Evolutionary conservation across 345 rosid genomes (phyloP).

Genomic region (Syzygium oleosum): DNA sequence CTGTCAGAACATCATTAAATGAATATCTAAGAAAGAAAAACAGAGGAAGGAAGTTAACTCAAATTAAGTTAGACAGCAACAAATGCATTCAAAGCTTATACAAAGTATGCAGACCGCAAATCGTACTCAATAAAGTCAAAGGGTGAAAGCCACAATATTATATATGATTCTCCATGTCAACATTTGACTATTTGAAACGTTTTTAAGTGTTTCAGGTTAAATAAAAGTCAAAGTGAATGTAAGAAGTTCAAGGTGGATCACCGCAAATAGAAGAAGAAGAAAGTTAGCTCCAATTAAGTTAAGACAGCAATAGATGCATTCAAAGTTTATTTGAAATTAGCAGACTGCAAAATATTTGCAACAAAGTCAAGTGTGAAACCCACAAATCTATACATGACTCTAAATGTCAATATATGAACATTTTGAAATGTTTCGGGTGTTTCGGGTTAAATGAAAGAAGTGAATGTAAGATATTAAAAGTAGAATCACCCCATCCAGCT

Average conservation of each 20-base stretch:
- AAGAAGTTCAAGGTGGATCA: neutral
- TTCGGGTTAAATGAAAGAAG: neutral
- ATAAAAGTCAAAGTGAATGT: neutral
- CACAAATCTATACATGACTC: neutral
- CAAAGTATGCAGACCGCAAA: neutral
- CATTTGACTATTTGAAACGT: neutral
- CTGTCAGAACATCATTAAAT: neutral
- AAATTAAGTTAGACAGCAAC: neutral
- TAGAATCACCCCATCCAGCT: neutral
- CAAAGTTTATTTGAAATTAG: neutral
- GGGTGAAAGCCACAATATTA: neutral
- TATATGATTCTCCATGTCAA: neutral
- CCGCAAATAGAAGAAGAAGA: neutral
- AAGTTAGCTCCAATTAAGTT: neutral
- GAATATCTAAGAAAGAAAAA: neutral
- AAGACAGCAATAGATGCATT: neutral
- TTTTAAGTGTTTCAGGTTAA: neutral
- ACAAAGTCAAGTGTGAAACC: neutral
- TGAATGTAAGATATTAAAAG: neutral
- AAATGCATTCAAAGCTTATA: neutral
- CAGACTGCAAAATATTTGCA: neutral
- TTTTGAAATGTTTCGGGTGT: neutral
- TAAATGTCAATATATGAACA: neutral
- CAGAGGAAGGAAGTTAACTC: neutral
- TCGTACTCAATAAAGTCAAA: neutral